Evolutionary conservation across 2,329 filamentous ascomycete species (phyloP).

Genomic region (Pyricularia pennisetigena): DNA sequence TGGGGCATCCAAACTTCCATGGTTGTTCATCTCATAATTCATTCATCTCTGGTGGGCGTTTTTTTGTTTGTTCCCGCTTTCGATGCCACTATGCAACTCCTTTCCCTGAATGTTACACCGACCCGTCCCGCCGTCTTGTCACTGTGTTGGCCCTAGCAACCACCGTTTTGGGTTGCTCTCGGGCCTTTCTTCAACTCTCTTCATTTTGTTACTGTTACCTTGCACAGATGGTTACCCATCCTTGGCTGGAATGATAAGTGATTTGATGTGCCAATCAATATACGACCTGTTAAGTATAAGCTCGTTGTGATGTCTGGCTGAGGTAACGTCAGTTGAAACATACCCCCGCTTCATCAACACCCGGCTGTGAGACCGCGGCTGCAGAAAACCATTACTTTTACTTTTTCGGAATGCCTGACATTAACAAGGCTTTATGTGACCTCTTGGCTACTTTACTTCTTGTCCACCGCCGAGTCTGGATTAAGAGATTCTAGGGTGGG

Average conservation of each 20-base stretch:
- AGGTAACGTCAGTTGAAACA: neutral
- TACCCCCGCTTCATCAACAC: neutral
- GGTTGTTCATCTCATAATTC: neutral
- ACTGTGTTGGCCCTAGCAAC: neutral
- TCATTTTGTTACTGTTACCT: neutral
- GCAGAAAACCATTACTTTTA: neutral
- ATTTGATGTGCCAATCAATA: too few species aligned
- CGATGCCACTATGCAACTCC: neutral
- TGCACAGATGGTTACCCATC: neutral
- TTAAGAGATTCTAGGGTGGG: neutral
- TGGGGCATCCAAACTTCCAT: neutral
- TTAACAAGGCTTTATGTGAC: neutral
- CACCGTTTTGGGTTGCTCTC: neutral
- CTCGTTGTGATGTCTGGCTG: neutral
- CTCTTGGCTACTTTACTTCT: neutral
- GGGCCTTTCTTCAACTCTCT: neutral
- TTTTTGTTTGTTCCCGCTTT: neutral
- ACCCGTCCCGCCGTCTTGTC: neutral
- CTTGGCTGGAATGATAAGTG: too few species aligned
- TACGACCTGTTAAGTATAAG: neutral
- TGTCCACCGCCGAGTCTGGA: neutral
- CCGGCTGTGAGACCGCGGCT: neutral
- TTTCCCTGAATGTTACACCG: neutral
- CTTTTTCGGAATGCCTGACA: neutral
- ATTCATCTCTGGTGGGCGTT: neutral